Evolutionary conservation across 1,284 basidiomycete species (phyloP).

Genomic region (Ustilago shanxiensis): DNA sequence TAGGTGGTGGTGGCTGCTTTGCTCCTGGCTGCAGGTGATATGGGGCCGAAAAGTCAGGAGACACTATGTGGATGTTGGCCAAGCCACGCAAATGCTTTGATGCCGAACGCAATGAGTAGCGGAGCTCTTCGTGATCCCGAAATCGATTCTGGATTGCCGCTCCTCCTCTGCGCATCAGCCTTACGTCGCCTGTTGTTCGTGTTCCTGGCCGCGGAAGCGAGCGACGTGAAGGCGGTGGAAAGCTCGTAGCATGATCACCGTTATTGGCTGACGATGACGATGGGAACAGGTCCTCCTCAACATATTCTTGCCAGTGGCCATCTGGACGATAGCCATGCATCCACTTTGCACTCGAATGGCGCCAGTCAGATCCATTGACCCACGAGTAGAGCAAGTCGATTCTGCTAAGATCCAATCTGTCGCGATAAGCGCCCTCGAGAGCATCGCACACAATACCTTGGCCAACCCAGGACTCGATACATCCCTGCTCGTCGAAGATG

Average conservation of each 20-base stretch:
- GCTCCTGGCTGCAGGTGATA: conserved; percentile 43
- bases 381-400: conserved; percentile 50
- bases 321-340: conserved; percentile 37
- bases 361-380: conserved; percentile 56
- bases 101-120: conserved; percentile 46
- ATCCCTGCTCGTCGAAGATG: conserved; percentile 23
- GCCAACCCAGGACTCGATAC: conserved; percentile 38
- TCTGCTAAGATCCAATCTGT: conserved; percentile 18
- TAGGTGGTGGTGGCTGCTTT: not conserved
- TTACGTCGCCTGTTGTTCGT: not conserved
- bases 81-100: conserved; percentile 45
- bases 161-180: conserved; percentile 10
- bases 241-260: not conserved
- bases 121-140: conserved; percentile 56
- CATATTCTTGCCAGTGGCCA: conserved; percentile 47
- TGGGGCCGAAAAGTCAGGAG: conserved; percentile 54
- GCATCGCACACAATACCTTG: conserved; percentile 29
- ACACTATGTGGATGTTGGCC: conserved; percentile 49
- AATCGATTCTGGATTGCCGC: conserved; percentile 43
- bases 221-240: not conserved
- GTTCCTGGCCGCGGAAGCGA: not conserved
- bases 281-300: conserved; percentile 39
- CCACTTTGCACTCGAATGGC: conserved; percentile 36
- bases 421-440: conserved; percentile 20
- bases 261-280: conserved; percentile 3